Conservation (phyloP, 1,284 basidiomycete species). For the Xerocomus minutiporus region DNA sequence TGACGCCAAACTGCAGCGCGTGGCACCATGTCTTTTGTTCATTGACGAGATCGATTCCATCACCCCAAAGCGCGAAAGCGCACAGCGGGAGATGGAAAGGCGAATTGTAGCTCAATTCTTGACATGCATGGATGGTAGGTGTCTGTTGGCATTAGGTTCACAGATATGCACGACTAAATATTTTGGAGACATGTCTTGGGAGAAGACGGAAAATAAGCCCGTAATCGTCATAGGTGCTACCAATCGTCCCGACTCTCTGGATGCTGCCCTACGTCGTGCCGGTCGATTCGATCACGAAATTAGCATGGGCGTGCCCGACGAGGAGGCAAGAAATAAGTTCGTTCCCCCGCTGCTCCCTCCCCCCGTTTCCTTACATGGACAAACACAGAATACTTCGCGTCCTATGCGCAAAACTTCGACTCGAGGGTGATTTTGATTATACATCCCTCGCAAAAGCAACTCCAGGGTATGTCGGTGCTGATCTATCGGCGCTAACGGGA, state of each 20-base stretch:
- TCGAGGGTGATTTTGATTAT: constrained; percentile 83
- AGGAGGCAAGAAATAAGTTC: constrained; percentile 84
- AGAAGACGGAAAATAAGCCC: constrained; percentile 84
- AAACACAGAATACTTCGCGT: constrained; percentile 73
- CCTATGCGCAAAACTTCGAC: constrained; percentile 67
- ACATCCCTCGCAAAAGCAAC: constrained; percentile 83
- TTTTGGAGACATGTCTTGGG: constrained; percentile 77
- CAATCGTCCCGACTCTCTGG: constrained; percentile 91
- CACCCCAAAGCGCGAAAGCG: constrained; percentile 95
- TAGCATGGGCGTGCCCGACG: constrained; percentile 93
- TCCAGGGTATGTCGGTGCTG: constrained; percentile 96
- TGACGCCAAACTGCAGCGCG: constrained; percentile 46
- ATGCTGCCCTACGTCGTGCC: constrained; percentile 88
- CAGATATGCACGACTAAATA: neutral
- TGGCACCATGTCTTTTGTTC: constrained; percentile 88
- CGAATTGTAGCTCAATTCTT: constrained; percentile 95
- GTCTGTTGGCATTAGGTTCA: neutral
- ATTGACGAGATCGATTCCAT: constrained; percentile 99
- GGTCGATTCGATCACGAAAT: constrained; percentile 98
- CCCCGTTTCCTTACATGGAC: neutral
- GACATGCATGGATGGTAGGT: constrained; percentile 93
- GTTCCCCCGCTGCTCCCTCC: constrained; percentile 25
- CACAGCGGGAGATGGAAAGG: constrained; percentile 96
- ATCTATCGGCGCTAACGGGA: constrained; percentile 85
- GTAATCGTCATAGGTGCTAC: constrained; percentile 96